Base-by-base conservation (phyloP, 2,329 filamentous ascomycete species). In the Ceratocystis destructans region DNA sequence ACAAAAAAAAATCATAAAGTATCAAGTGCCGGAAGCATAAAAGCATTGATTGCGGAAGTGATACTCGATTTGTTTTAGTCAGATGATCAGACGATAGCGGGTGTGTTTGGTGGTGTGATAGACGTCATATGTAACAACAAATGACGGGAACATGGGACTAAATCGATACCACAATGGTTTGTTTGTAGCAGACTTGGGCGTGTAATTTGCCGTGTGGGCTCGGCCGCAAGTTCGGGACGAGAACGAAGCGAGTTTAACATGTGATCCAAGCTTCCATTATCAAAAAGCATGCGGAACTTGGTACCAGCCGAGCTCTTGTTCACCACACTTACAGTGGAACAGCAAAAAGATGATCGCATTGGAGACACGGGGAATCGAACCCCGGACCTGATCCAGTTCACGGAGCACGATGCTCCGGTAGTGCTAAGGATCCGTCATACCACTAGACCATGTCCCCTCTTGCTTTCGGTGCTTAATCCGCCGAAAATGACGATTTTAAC, bases 381-480 rank as follows among this genome's bases (percentile, higher is more conserved):
- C 65, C 65, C 65, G 65, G 65, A 66, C 65, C 65, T 66, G 65
- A 66, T 66, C 65, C 65, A 66, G 33, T 10, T 10, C 7, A 2
- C 22, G 37, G 61, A 64, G 53, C 17, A 33, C 12, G 17, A 45
- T 31, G 61, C 33, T 64, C 25, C 53, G 44, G 55, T 1, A 2
- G 45, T 67, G 66, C 66, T 67, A 67, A 67, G 66, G 66, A 64
- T 67, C 66, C 62, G 66, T 67, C 66, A 67, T 67, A 67, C 48
- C 62, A 53, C 62, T 50, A 64, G 62, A 64, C 48, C 61, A 62
- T 62, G 61, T 62, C 61, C 61, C 61, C 61, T 20, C 20, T 15
- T 44, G 1, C 46, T 62, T 7, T 15, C 25, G 59, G 6, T 15
- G 4, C 3, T 41, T 8, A 15, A 31, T 3, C 1, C 12, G 2